Evolutionary conservation across 192 early-diverging fungal genomes (phyloP), one percentile per base, ranked within the genome.

Genomic region (Gamsiella multidivaricata): DNA sequence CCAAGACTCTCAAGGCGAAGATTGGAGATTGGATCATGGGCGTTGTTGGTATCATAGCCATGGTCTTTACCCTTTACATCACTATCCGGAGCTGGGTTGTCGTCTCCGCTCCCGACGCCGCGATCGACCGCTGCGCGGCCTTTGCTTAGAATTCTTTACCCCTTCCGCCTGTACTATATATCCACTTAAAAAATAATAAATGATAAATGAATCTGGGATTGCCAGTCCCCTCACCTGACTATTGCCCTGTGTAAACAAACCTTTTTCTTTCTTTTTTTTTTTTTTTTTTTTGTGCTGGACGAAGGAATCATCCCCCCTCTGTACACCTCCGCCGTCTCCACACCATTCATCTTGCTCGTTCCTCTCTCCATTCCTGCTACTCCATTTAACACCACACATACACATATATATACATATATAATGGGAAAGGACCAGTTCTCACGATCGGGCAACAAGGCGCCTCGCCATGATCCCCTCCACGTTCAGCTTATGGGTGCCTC

Each of bases 381-480:
- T 20, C 7, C 61, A 20, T 5, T 31, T 23, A n/a, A 32, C 31
- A 42, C 32, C 45, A 5, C 26, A 39, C 29, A 46, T 52, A 47
- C 12, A 59, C 47, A 57, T 2, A 50, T 31, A 34, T 20, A 49
- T 9, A 8, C 26, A 42, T 28, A 69, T 25, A 70, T 43, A 50
- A 88, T 86, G 87, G 87, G 83, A 56, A 88, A 88, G 78, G 87
- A 88, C 26, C 45, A 61, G 29, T 41, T 54, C 45, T 69, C 55
- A n/a, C 60, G 69, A 34, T 80, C 83, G 37, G 53, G 42, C 33
- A 45, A 57, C 14, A 80, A 69, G 57, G 54, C 80, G 20, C 69
- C 67, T 29, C 91, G 95, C 18, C 95, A 95, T 79, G 94, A 96
- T 71, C 95, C 95, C 61, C 87, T 96, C 25, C 90, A 94, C 73